A percentile compares a stretch with the other conserved stretches of the same genome.
phyloP scores from a whole-genome alignment of 2,329 filamentous ascomycete genomes.

The Colletotrichum tropicale region DNA sequence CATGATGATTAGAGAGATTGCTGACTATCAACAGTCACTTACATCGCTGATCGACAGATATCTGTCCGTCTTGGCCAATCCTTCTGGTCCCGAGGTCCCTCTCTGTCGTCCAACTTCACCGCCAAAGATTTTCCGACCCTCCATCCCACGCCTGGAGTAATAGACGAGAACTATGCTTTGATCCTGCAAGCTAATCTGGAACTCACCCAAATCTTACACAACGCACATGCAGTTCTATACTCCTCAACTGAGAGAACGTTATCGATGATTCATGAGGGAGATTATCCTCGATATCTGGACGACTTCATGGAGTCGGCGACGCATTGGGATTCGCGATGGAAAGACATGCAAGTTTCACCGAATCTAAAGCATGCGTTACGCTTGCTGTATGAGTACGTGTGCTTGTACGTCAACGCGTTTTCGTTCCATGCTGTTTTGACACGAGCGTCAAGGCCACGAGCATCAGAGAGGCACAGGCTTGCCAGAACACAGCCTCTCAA shows the following conservation, averaged over 20 bases:
- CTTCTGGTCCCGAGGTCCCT: not conserved
- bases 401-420: not conserved
- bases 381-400: not conserved
- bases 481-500: no score
- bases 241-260: not conserved
- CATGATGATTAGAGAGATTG: fast-evolving
- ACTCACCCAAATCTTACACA: not conserved
- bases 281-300: not conserved
- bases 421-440: not conserved
- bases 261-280: not conserved
- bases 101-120: not conserved
- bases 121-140: not conserved
- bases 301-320: not conserved
- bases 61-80: not conserved
- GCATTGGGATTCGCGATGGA: not conserved
- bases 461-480: no score
- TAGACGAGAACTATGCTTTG: not conserved
- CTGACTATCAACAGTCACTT: not conserved
- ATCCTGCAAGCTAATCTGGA: not conserved
- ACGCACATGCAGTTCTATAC: not conserved
- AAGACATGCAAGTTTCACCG: fast-evolving
- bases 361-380: not conserved
- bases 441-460: not conserved
- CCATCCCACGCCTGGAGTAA: not conserved
- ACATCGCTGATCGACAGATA: not conserved